phyloP scores from a whole-genome alignment of 306 rosid species.

The Abrus pulchellus region DNA sequence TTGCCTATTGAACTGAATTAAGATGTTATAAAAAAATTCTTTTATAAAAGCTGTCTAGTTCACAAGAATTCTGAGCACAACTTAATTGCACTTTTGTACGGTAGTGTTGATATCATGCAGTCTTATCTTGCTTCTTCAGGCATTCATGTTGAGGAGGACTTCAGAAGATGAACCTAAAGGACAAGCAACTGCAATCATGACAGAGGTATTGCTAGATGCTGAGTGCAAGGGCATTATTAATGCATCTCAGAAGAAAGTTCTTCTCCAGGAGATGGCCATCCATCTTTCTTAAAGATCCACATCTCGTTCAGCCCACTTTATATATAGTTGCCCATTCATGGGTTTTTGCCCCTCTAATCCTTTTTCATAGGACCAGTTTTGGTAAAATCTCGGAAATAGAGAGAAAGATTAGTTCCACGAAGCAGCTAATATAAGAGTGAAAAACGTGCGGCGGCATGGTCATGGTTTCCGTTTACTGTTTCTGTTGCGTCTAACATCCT shows the following conservation, averaged over 20 bases:
- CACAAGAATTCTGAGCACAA: neutral
- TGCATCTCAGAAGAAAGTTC: conserved; percentile 73
- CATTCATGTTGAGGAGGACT: conserved; percentile 74
- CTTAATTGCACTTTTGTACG: conserved; percentile 41
- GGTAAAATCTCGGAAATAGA: conserved; percentile 32
- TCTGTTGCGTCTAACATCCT: conserved; percentile 35
- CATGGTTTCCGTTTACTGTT: neutral
- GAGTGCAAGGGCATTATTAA: conserved; percentile 75
- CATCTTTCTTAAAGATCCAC: conserved; percentile 60
- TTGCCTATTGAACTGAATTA: neutral
- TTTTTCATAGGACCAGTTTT: conserved; percentile 36
- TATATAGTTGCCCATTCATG: conserved; percentile 41
- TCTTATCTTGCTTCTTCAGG: conserved; percentile 49
- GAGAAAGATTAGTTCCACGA: conserved; percentile 46
- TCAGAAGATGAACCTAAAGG: conserved; percentile 84
- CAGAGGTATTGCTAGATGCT: conserved; percentile 76
- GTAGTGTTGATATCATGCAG: conserved; percentile 14
- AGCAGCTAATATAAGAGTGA: conserved; percentile 37
- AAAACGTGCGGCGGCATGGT: conserved; percentile 42
- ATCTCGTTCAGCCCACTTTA: conserved; percentile 23
- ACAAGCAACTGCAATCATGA: conserved; percentile 76
- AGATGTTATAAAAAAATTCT: neutral
- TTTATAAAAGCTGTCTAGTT: neutral
- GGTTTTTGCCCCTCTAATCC: conserved; percentile 54
- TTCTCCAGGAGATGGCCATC: conserved; percentile 75